Percentiles rank a stretch among this genome's conserved stretches.
phyloP scores from a whole-genome alignment of 495 filamentous ascomycete genomes.

The Penicillium cataractarum region DNA sequence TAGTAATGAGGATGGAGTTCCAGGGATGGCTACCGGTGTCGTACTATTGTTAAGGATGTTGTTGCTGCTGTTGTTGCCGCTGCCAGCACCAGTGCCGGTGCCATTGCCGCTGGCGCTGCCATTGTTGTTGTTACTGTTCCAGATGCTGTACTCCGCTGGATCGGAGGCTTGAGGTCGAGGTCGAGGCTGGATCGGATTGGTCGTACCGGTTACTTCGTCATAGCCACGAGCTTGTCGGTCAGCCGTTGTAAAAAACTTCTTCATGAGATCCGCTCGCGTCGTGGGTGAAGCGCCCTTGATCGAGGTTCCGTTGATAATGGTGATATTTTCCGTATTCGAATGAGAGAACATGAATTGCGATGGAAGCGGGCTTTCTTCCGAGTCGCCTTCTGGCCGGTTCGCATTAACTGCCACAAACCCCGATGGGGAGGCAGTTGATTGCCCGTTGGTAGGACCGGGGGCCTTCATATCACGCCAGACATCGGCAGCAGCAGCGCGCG shows the following conservation, averaged over 20 bases:
- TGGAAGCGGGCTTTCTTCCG: constrained; percentile 38
- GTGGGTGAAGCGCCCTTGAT: constrained; percentile 57
- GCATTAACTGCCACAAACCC: constrained; percentile 65
- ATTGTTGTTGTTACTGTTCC: constrained; percentile 25
- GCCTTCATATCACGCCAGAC: constrained; percentile 44
- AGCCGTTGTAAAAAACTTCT: constrained; percentile 60
- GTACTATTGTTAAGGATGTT: background rate
- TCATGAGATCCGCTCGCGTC: constrained; percentile 55
- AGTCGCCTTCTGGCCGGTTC: constrained; percentile 39
- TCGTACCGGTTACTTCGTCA: constrained; percentile 34
- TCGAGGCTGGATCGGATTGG: constrained; percentile 35
- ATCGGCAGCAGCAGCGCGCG: constrained; percentile 35
- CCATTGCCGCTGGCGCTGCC: background rate
- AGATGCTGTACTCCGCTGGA: constrained; percentile 42
- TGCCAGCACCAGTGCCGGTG: background rate
- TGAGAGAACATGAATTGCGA: constrained; percentile 49
- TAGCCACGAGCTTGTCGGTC: constrained; percentile 50
- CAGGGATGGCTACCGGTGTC: constrained; percentile 53
- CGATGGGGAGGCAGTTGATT: constrained; percentile 40
- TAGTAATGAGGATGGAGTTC: constrained; percentile 53
- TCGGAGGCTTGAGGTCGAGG: constrained; percentile 44
- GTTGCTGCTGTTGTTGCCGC: background rate
- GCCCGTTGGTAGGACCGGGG: constrained; percentile 33
- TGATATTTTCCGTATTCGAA: constrained; percentile 49
- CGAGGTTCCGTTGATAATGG: constrained; percentile 53